Base-by-base conservation (phyloP, 2,329 filamentous ascomycete species). In the Claviceps humidiphila region DNA sequence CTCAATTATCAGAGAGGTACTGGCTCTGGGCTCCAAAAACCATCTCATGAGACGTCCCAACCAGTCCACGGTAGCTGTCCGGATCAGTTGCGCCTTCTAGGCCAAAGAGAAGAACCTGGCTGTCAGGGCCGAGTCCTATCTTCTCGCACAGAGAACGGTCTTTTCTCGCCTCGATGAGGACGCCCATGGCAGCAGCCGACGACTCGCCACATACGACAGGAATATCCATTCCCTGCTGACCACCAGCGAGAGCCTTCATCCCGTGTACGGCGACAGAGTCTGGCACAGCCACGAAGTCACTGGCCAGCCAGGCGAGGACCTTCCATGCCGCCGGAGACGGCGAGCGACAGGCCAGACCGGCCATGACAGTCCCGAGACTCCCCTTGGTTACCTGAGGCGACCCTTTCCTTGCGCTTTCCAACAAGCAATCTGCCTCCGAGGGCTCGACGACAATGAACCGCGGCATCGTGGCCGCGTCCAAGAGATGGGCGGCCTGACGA, bases 241-340 rank as follows among this genome's bases (percentile, higher is more conserved):
- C 54, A 9, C 2, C 47, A 26, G 54, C 56, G n/a, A 58, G 37
- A 4, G 26, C 53, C n/a, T 51, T 56, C 56, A 58, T 58, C 9
- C 56, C 54, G 4, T 46, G 16, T 3, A 56, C 42, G 4, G 56
- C 56, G 9, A 50, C 41, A 1, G 30, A 43, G 40, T 58, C 56
- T 5, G 54, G 51, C 4, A 58, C 54, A 0, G 56, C 43, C 11
- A 58, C 7, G 30, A 58, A 58, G 44, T 58, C 56, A 17, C 56
- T 58, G 2, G 56, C 22, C 4, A 58, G 51, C 56, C 56, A 58
- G 5, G 39, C 13, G 20, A 58, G 37, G 5, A 58, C 37, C 40
- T 56, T 56, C 54, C 54, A 56, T 2, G 56, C 56, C 0, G 54
- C 56, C 3, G 56, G 56, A 2, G 56, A 58, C 2, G 54, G 56